Conservation (phyloP, 2,329 filamentous ascomycete genomes). For the Aspergillus neotritici region DNA sequence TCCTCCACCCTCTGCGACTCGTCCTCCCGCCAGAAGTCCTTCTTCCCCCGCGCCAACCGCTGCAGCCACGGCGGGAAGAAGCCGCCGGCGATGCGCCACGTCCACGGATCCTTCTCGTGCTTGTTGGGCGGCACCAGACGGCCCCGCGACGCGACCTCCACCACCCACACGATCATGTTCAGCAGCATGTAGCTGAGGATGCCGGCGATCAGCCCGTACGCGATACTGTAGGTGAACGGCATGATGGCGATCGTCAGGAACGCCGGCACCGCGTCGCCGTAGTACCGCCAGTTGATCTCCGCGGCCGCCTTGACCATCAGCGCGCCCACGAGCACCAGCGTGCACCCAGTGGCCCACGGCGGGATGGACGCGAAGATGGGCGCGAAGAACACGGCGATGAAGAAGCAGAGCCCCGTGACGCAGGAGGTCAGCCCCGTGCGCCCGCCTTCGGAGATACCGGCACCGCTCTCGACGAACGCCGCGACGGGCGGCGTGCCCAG, state of each 20-base stretch:
- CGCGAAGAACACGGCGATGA: conserved; percentile 82
- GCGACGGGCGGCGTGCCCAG: conserved; percentile 77
- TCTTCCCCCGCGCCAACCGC: conserved; percentile 60
- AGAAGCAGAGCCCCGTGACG: conserved; percentile 72
- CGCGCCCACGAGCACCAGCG: conserved; percentile 79
- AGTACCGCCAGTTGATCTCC: conserved; percentile 85
- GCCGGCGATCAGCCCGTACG: conserved; percentile 77
- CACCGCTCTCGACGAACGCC: conserved; percentile 83
- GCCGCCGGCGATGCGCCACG: conserved; percentile 68
- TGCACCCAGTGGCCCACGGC: conserved; percentile 82
- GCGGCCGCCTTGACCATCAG: conserved; percentile 75
- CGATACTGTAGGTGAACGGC: conserved; percentile 87
- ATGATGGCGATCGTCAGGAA: conserved; percentile 80
- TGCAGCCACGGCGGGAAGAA: conserved; percentile 68
- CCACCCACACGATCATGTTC: conserved; percentile 64
- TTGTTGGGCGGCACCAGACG: conserved; percentile 70
- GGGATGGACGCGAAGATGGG: conserved; percentile 87
- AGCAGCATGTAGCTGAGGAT: conserved; percentile 71
- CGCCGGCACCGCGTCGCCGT: conserved; percentile 76
- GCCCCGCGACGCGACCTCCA: conserved; percentile 62
- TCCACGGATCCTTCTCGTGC: conserved; percentile 73
- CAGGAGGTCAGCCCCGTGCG: conserved; percentile 80
- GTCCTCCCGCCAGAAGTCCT: conserved; percentile 61
- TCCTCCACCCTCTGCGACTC: conserved; percentile 18
- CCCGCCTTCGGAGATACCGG: conserved; percentile 81